Evolutionary conservation across 306 rosid genomes (phyloP), one percentile per base, ranked within the genome.

Genomic region (Prunus campanulata): DNA sequence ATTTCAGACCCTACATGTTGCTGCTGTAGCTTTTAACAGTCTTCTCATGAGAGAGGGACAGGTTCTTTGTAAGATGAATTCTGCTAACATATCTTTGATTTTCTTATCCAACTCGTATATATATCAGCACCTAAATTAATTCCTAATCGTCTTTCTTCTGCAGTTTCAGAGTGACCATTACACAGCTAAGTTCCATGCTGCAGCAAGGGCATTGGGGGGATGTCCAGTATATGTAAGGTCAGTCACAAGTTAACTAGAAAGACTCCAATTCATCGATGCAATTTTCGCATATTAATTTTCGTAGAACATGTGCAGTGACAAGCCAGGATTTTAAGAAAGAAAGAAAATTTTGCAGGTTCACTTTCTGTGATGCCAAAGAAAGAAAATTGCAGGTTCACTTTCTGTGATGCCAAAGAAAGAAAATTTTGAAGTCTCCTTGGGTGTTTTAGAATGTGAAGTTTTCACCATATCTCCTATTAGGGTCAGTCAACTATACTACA

Each of bases 171-270:
- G 91, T 81, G 87, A 87, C 70, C 96, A 92, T 52, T 84, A 84
- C 32, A 86, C 93, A 2, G 92, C 93, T 1, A 91, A 88, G 46
- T 92, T 90, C 82, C 97, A 90, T 80, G 96, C 89, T 70, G 92
- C 93, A 80, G 91, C 93, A 66, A 88, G 97, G 86, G 97, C 97
- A 65, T 78, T 90, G 55, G 90, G 96, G 96, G 96, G 96, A 39
- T 88, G 96, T 82, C 88, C 93, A 11, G 81, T 88, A 44, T 92
- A 86, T 72, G 92, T 88, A 30, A 90, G 97, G 71, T 66, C 51
- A n/a, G 52, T 66, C 5, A 19, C 52, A 11, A 42, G 27, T 13
- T 32, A 7, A 46, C 47, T 66, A n/a, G 19, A 51, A 13, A 51
- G 56, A 51, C 19, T 51, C 5, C 56, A 11, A 11, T 2, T 15